Base-by-base conservation (phyloP, 495 filamentous ascomycete genomes). In the Aspergillus saccharolyticus region DNA sequence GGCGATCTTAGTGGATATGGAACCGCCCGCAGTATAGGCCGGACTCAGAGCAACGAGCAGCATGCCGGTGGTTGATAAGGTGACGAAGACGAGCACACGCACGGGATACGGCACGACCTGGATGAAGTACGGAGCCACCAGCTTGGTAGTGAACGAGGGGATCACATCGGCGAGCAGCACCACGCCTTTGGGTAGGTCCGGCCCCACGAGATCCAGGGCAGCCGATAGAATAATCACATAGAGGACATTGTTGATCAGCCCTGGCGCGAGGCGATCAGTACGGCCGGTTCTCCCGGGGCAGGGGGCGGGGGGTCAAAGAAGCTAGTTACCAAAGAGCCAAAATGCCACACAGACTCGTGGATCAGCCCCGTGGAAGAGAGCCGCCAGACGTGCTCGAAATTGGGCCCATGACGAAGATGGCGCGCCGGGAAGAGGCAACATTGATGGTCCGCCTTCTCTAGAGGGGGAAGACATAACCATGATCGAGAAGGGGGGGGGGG, bases 191-290 rank as follows among this genome's bases (percentile, higher is more conserved):
- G 93, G 94, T 1, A 96, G 78, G 48, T 74, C 67, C 42, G 88
- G 84, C 12, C 92, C 92, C 66, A 97, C 94, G 56, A 98, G 87
- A 68, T 98, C 94, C 57, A 96, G 87, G 19, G 94, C 93, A n/a
- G 94, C 88, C 15, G 91, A 91, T 62, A 98, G 85, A 70, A 98
- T 90, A 69, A 98, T 88, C 30, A 98, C 92, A 69, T 97, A 98
- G 72, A 96, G 88, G 66, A 98, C 88, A 75, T 97, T 97, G 73
- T 98, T 98, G 69, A 98, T 89, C 6, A 96, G 78, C 53, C 94
- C 93, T 97, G 42, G 51, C 52, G 28, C 30, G 43, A 6, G 8
- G 1, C 21, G 8, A 50, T 50, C 47, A 49, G 47, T 49, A 17
- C 47, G 15, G 21, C 24, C 15, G 22, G n/a, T n/a, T n/a, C n/a